Evolutionary conservation across 257 asterid species (phyloP), one percentile per base, ranked within the genome.

Genomic region (Lithospermum erythrorhizon): DNA sequence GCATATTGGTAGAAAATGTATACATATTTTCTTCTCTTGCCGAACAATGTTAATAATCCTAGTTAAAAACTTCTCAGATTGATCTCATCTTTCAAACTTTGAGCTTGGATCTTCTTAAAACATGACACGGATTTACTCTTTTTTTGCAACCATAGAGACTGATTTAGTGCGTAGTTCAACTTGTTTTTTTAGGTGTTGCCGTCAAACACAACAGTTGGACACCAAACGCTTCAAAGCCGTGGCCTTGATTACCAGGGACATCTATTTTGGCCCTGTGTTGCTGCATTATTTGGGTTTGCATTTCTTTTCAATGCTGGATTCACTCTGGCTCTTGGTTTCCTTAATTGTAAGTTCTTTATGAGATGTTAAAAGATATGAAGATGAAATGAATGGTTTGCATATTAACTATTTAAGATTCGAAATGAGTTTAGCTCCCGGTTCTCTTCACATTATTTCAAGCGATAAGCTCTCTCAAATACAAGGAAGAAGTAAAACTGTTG

Each of bases 291-390:
- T 9, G 95, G 87, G 25, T 86, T 81, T 71, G 74, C 82, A 0
- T 21, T 83, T 57, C 83, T 81, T 70, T 83, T 86, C 68, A 86
- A 86, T 58, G 54, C 79, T 35, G 77, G 81, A 13, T 86, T 77
- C 78, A 83, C 95, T 6, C 48, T 79, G 9, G 54, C 91, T 9
- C 86, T 86, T 62, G 59, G 37, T 59, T 65, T 37, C 55, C 59
- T 70, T 13, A 76, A 73, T 59, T 83, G 95, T 85, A 78, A 85
- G 91, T 54, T 30, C 37, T 30, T 22, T 63, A 9, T 16, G 2
- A 35, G 22, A 16, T 32, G 4, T 11, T 30, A 54, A 62, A 24
- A 20, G 21, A 51, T 51, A 37, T 53, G 32, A 15, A 52, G n/a
- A n/a, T n/a, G n/a, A n/a, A n/a, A n/a, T n/a, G n/a, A 37, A 22